Base-by-base conservation (phyloP, 2,329 filamentous ascomycete species). In the Ceratocystis lukuohia region DNA sequence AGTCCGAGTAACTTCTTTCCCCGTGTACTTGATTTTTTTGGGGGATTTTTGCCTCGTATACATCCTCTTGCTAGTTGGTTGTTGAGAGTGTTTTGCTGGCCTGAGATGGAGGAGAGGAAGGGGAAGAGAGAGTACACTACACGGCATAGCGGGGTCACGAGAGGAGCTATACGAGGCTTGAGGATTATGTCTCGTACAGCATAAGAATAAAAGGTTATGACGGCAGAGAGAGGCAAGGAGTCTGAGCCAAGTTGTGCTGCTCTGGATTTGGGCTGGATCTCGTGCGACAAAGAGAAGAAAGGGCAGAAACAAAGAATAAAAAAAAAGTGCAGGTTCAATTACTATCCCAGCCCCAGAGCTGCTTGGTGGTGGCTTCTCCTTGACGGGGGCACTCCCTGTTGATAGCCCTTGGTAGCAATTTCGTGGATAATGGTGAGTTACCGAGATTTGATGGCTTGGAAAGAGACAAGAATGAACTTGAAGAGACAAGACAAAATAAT, bases 401-500 rank as follows among this genome's bases (percentile, higher is more conserved):
- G 25, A n/a, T 28, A 3, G 20, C 22, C 53, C 53, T 30, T 30
- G 53, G 48, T 20, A 48, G 17, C 30, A 57, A 57, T 57, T 57
- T 57, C 53, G 22, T 57, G 22, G 22, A 15, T n/a, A 41, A 33
- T 57, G 53, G 28, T n/a, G 12, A 25, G 28, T 57, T 57, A 57
- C 53, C 53, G 53, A 57, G 53, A 57, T 57, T 57, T 57, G 53
- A 57, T 57, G 53, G 53, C 50, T 56, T 56, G 50, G 10, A 28
- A 15, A 56, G 50, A 56, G 20, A 37, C 33, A 37, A 37, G 33
- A 37, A 37, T 8, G 33, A 37, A 37, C 33, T 37, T 37, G 33
- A 37, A 12, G 33, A 37, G 8, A 41, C 37, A 41, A 41, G 37
- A 41, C 37, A 41, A 41, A 41, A 15, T 41, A 41, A 41, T 41